Base-by-base conservation (phyloP, 345 rosid species). In the Pugionium cornutum region DNA sequence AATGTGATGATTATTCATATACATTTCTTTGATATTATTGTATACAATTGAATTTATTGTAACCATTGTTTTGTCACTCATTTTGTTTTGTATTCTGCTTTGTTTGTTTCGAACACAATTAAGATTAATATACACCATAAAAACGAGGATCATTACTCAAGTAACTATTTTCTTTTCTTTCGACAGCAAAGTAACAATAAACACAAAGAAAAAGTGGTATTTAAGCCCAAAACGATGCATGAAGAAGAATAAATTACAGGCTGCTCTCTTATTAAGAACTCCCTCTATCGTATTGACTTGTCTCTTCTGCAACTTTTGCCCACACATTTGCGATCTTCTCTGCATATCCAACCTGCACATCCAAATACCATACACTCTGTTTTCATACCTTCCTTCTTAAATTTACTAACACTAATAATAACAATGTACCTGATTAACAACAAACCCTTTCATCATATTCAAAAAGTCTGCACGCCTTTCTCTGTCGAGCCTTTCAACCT, bases 381-480 rank as follows among this genome's bases (percentile, higher is more conserved):
- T 92, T 59, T 26, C 18, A 18, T 0, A 42, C 50, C 41, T 48
- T 3, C 36, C 60, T 6, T 34, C 11, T 50, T 50, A 68, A 75
- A 83, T 49, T 3, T 4, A 8, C 25, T 57, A 61, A 88, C 97
- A 82, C 35, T 47, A 58, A 37, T 41, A n/a, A 33, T 26, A 33
- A 18, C 9, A 47, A n/a, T 3, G 45, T 76, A 90, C 97, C 97
- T 94, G 97, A 80, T 86, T 94, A 57, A 76, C 84, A 53, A 88
- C 96, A 80, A 90, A 88, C 30, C 99, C 96, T 77, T 85, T 90
- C 81, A 90, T 70, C 99, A 88, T 94, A 82, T 82, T 88, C 78
- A 83, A 73, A 66, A 88, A 86, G 78, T 90, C 95, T 1, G 81
- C 68, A 10, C 76, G 86, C 67, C 95, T 90, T 85, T 89, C 97